These are phyloP conservation scores for Scheffersomyces ergatensis DNA, from an alignment of 805 yeast species.

Conservation along the genomic window DNA sequence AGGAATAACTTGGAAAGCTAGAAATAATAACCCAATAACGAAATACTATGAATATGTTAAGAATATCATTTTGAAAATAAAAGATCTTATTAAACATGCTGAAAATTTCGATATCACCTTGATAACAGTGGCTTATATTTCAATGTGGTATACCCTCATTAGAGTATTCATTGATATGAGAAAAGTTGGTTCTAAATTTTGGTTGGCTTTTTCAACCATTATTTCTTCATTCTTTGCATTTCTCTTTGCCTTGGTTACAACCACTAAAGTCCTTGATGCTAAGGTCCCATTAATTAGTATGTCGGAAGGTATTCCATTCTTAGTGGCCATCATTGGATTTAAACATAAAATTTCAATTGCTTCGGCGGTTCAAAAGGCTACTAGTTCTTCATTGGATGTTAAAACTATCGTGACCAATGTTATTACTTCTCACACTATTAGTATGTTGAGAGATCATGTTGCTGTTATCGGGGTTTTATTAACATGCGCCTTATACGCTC, in stretches of 20 bases:
- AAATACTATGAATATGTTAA: constrained; percentile 54
- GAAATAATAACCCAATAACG: constrained; percentile 54
- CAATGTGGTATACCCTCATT: constrained; percentile 82
- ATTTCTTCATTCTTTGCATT: constrained; percentile 81
- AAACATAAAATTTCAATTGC: constrained; percentile 80
- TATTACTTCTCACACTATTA: constrained; percentile 39
- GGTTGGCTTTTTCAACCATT: constrained; percentile 81
- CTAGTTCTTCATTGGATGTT: constrained; percentile 39
- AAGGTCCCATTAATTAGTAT: constrained; percentile 70
- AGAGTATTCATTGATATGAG: constrained; percentile 76
- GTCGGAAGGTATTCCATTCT: constrained; percentile 89
- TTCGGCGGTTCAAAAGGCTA: constrained; percentile 48
- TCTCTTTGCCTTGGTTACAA: constrained; percentile 65
- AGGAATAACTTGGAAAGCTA: constrained; percentile 59
- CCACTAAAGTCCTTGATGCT: constrained; percentile 53
- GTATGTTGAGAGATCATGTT: constrained; percentile 71
- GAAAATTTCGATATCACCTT: constrained; percentile 83
- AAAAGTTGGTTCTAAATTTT: constrained; percentile 75
- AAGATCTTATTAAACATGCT: constrained; percentile 59
- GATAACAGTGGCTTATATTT: constrained; percentile 75
- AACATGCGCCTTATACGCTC: constrained; percentile 63
- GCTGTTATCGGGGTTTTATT: constrained; percentile 70
- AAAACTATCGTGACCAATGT: constrained; percentile 43
- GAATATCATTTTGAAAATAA: constrained; percentile 37
- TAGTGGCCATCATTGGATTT: constrained; percentile 90